A percentile compares a stretch with the other conserved stretches of the same genome.
These are phyloP conservation scores for Zasmidium citrigriseum DNA, from an alignment of 2,329 filamentous ascomycete species.

Conservation along the genomic window DNA sequence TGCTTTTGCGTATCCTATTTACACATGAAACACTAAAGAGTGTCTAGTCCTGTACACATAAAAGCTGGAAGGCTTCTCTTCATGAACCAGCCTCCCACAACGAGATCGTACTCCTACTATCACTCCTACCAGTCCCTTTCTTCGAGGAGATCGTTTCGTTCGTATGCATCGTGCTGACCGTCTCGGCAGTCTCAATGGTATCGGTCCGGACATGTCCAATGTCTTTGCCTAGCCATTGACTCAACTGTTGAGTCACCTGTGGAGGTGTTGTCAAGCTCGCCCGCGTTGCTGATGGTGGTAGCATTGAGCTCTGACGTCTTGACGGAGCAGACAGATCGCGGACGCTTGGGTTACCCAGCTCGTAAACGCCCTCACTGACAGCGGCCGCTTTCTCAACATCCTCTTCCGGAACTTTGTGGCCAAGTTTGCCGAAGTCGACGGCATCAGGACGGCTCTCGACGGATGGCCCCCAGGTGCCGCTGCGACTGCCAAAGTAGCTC, in stretches of 20 bases:
- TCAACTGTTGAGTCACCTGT: not conserved
- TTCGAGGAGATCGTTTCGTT: not conserved
- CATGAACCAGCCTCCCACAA: not conserved
- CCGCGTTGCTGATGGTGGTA: not conserved
- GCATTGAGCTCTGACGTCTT: not conserved
- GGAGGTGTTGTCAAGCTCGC: not conserved
- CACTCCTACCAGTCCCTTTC: not conserved
- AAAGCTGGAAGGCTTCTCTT: not conserved
- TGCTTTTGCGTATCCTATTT: not conserved
- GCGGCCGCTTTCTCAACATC: not conserved
- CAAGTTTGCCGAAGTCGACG: not conserved
- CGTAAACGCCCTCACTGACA: not conserved
- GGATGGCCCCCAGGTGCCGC: not conserved
- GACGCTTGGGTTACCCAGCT: not conserved
- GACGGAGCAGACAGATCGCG: not conserved
- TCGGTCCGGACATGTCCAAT: not conserved
- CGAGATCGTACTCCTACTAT: not conserved
- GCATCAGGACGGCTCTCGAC: not conserved
- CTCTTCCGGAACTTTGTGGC: not conserved
- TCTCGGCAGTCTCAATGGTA: not conserved
- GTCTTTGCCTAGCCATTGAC: not conserved
- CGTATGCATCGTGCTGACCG: not conserved
- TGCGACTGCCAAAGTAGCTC: conserved; percentile 9
- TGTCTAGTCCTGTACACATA: not conserved
- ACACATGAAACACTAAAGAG: not conserved